Evolutionary conservation across 805 yeast genomes (phyloP), one percentile per base, ranked within the genome.

Genomic region (Yarrowia sp.): DNA sequence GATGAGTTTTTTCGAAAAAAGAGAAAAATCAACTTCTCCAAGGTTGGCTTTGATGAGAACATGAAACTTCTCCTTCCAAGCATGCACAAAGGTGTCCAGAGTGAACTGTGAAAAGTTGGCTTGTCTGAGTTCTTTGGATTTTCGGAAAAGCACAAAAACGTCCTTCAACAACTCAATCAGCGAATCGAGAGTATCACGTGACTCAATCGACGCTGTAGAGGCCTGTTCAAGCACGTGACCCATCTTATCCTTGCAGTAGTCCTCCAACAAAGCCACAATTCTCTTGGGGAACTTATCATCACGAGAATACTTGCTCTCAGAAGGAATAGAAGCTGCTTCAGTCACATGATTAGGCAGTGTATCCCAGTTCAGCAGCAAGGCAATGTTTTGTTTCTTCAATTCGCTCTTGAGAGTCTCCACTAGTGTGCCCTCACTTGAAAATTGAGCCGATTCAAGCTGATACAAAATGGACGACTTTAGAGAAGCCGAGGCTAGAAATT

Each of bases 391-490:
- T 10, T 51, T 51, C 4, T 18, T 33, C 9, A 51, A 35, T 38
- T 55, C 61, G 10, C 38, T 39, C 31, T 55, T 55, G 17, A 55
- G 38, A 15, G 42, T 41, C 35, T 55, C 61, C 2, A 35, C 28
- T 4, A 55, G 61, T 11, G 61, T 55, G 6, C 61, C 61, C 13
- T 41, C 47, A 8, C 61, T 31, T 1, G 61, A 55, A 41, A 39
- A 55, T 22, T 55, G 61, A 8, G 61, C 61, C 6, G 61, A 55
- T 38, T 55, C 61, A 11, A 55, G 38, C 39, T 55, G 61, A 11
- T 55, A 55, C 31, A 55, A n/a, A 41, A 55, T 55, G 28, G 61
- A 55, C 8, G 45, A 41, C 11, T 55, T 55, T 9, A 55, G 14
- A 3, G 61, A 55, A 14, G 61, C 47, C 1, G 45, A 41, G 3